These are phyloP conservation scores for Leucocoprinus birnbaumii DNA, from an alignment of 768 basidiomycete genomes.

Conservation along the genomic window DNA sequence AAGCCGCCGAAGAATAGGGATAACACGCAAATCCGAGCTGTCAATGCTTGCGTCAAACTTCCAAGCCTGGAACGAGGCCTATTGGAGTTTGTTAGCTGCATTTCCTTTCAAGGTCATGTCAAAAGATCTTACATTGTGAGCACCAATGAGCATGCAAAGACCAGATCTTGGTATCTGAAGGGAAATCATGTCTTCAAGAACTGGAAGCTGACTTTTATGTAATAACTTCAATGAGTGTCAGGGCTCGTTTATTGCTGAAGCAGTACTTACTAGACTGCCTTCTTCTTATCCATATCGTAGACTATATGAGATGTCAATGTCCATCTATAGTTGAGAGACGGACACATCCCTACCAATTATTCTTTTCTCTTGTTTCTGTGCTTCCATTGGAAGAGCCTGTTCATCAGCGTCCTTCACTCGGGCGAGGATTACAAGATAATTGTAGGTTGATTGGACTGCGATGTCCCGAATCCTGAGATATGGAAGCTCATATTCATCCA, in stretches of 20 bases:
- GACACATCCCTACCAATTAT: neutral
- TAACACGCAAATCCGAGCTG: constrained; percentile 2
- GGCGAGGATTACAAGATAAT: constrained; percentile 1
- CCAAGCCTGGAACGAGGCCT: constrained; percentile 2
- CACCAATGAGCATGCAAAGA: neutral
- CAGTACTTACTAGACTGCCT: neutral
- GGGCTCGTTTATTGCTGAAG: too few species aligned
- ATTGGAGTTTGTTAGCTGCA: too few species aligned
- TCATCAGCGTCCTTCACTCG: neutral
- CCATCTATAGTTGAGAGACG: neutral
- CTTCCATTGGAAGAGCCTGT: neutral
- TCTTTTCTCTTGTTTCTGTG: constrained; percentile 1
- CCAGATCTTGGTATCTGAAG: constrained; percentile 2
- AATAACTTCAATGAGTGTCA: neutral
- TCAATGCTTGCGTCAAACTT: constrained; percentile 4
- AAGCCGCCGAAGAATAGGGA: constrained; percentile 4
- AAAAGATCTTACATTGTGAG: neutral
- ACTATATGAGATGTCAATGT: neutral
- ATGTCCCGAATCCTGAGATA: constrained; percentile 4
- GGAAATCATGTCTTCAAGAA: constrained; percentile 1
- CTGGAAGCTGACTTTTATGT: neutral
- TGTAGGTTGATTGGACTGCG: constrained; percentile 2
- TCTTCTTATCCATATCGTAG: constrained; percentile 6
- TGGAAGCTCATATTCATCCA: neutral
- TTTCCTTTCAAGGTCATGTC: too few species aligned